Percentiles rank a stretch among this genome's conserved stretches.
Evolutionary conservation across 208 protist species (phyloP).

Genomic region (Vickermania ingenoplastis): DNA sequence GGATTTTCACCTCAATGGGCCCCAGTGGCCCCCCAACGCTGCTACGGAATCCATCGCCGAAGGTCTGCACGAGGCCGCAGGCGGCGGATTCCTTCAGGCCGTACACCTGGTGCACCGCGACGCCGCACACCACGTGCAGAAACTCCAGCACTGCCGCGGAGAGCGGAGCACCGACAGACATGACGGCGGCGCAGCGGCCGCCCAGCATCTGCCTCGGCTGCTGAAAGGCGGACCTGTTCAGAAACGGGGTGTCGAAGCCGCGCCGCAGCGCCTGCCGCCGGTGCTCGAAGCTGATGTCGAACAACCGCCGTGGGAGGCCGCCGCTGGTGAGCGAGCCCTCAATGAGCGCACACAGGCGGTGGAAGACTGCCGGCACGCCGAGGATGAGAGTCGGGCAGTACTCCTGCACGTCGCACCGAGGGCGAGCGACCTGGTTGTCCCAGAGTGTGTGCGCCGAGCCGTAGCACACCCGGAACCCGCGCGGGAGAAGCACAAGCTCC

Average conservation of each 20-base stretch:
- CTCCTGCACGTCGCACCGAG: slow-evolving; percentile 42
- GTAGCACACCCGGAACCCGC: slow-evolving; percentile 46
- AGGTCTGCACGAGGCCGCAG: slow-evolving; percentile 24
- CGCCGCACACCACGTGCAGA: slow-evolving; percentile 54
- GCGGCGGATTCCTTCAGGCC: slow-evolving; percentile 35
- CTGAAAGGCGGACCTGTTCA: slow-evolving; percentile 63
- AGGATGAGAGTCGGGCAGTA: slow-evolving; percentile 57
- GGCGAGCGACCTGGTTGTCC: slow-evolving; percentile 30
- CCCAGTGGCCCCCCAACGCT: slow-evolving; percentile 39
- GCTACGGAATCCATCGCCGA: slow-evolving; percentile 16
- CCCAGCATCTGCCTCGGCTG: slow-evolving; percentile 67
- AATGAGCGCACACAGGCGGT: slow-evolving; percentile 33
- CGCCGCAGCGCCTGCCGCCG: slow-evolving; percentile 36
- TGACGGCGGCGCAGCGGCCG: slow-evolving; percentile 40
- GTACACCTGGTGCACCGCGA: slow-evolving; percentile 45
- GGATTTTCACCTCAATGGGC: slow-evolving; percentile 76
- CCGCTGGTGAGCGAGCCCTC: slow-evolving; percentile 25
- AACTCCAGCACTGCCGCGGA: slow-evolving; percentile 49
- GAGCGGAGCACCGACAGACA: slow-evolving; percentile 46
- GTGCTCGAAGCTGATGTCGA: slow-evolving; percentile 50
- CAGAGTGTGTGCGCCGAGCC: slow-evolving; percentile 42
- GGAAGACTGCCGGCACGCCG: slow-evolving; percentile 55
- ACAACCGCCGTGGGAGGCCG: slow-evolving; percentile 35
- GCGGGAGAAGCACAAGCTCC: slow-evolving; percentile 32
- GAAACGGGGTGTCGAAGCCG: slow-evolving; percentile 63